phyloP scores from a whole-genome alignment of 2,329 filamentous ascomycete species.

The Pseudogymnoascus sp. region DNA sequence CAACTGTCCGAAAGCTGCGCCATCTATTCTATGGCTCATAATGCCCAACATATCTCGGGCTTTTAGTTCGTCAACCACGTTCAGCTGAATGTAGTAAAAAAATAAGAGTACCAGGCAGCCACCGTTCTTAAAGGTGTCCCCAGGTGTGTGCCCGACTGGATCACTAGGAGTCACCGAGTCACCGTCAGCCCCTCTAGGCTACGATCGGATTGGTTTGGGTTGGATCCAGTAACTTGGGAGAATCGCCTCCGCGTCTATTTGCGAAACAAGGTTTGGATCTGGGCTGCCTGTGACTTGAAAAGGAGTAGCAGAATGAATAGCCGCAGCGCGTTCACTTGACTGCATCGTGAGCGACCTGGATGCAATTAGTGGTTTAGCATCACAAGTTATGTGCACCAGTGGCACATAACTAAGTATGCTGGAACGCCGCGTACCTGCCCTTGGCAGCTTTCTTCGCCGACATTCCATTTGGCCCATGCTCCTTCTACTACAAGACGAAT shows the following conservation, averaged over 20 bases:
- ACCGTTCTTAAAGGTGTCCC: background rate
- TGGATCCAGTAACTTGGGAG: background rate
- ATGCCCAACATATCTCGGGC: background rate
- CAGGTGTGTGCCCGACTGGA: background rate
- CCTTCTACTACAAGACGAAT: background rate
- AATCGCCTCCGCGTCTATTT: background rate
- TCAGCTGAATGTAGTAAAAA: background rate
- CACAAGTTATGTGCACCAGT: background rate
- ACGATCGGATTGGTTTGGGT: background rate
- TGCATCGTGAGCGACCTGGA: background rate
- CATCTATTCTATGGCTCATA: background rate
- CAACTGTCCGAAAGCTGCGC: background rate
- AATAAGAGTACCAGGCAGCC: background rate
- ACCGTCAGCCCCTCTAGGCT: background rate
- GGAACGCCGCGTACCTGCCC: background rate
- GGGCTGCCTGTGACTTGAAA: background rate
- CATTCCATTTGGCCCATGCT: conserved; percentile 1
- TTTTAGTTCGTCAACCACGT: background rate
- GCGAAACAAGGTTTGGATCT: conserved; percentile 1
- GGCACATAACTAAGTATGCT: background rate
- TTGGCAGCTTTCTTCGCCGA: conserved; percentile 4
- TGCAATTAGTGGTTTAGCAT: conserved; percentile 5
- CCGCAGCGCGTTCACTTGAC: background rate
- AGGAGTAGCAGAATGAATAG: conserved; percentile 7
- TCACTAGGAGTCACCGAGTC: background rate